Evolutionary conservation across 352 stramenopile genomes (phyloP).

Genomic region (Phytophthora citrophthora): DNA sequence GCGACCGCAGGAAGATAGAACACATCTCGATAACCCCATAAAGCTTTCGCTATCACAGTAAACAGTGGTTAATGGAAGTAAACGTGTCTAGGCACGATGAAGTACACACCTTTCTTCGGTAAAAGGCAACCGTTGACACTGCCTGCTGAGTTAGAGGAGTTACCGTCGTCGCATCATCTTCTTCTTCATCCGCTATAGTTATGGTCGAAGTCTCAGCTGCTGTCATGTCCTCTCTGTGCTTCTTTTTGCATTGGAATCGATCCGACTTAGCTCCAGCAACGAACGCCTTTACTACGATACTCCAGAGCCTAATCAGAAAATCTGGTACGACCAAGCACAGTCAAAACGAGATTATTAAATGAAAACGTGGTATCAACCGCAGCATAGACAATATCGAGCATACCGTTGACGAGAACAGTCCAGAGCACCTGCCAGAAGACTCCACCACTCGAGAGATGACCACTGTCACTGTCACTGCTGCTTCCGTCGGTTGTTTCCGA

Average conservation of each 20-base stretch:
- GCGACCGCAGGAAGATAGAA: constrained; percentile 71
- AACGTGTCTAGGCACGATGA: background rate
- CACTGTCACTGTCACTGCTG: constrained; percentile 17
- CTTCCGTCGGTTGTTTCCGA: constrained; percentile 31
- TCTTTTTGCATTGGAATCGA: constrained; percentile 34
- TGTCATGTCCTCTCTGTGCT: constrained; percentile 10
- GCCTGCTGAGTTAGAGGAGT: constrained; percentile 28
- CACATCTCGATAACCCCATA: constrained; percentile 79
- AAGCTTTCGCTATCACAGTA: constrained; percentile 58
- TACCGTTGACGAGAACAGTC: constrained; percentile 83
- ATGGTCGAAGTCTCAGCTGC: background rate
- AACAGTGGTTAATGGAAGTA: constrained; percentile 1
- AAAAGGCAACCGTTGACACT: constrained; percentile 55
- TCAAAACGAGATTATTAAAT: background rate
- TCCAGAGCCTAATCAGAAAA: constrained; percentile 72
- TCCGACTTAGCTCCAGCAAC: constrained; percentile 59
- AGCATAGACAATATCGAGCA: background rate
- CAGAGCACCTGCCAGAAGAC: constrained; percentile 75
- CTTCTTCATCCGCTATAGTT: constrained; percentile 13
- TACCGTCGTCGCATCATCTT: constrained; percentile 1
- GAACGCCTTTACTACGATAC: constrained; percentile 62
- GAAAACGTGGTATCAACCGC: background rate
- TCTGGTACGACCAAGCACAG: constrained; percentile 39
- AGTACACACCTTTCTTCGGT: constrained; percentile 69
- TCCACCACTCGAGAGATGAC: constrained; percentile 16